These are phyloP conservation scores for Eucalyptus albens DNA, from an alignment of 345 rosid species.

Conservation along the genomic window DNA sequence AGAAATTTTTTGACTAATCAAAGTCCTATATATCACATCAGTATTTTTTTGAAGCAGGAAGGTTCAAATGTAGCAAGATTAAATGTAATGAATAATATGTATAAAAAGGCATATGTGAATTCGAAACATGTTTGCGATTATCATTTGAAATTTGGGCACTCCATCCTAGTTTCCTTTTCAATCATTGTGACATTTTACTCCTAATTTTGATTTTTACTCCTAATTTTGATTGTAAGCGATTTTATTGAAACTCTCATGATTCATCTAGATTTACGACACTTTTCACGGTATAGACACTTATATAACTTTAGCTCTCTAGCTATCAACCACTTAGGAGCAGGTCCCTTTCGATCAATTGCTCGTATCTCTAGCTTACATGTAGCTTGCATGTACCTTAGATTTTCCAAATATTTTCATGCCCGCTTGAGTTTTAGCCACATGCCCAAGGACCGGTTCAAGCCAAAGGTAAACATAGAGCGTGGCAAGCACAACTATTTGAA, in stretches of 20 bases:
- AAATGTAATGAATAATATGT: background rate
- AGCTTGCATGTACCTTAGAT: background rate
- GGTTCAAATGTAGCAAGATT: background rate
- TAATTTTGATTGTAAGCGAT: background rate
- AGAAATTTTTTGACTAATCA: background rate
- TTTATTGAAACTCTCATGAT: background rate
- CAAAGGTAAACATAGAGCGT: background rate
- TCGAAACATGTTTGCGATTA: background rate
- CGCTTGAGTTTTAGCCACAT: background rate
- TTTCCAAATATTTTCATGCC: background rate
- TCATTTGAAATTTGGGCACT: background rate
- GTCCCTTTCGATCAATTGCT: background rate
- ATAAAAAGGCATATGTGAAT: background rate
- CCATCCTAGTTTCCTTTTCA: background rate
- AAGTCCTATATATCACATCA: background rate
- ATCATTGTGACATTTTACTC: background rate
- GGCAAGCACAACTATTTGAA: background rate
- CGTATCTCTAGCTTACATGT: background rate
- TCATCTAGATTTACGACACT: background rate
- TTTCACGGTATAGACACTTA: fast-evolving
- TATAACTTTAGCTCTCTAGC: background rate
- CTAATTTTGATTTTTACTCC: background rate
- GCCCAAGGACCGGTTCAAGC: background rate
- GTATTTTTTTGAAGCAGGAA: background rate
- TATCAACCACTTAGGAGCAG: background rate